Evolutionary conservation across 352 stramenopile species (phyloP).

Genomic region (Phytopythium boreale): DNA sequence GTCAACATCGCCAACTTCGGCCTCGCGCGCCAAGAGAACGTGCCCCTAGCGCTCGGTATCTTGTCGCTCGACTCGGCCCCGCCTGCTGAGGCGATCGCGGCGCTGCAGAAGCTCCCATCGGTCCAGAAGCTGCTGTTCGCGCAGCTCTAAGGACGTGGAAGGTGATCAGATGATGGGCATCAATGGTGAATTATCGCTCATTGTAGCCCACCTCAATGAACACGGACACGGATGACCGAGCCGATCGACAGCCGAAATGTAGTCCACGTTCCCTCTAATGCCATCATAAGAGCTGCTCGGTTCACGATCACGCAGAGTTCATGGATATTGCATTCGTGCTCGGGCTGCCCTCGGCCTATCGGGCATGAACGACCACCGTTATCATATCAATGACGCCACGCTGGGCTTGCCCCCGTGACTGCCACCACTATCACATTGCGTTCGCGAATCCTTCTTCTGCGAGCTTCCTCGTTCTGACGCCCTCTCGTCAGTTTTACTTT

Average conservation of each 20-base stretch:
- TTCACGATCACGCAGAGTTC: neutral
- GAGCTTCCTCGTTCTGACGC: too few species aligned
- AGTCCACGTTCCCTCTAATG: too few species aligned
- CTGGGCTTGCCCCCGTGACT: neutral
- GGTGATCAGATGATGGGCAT: too few species aligned
- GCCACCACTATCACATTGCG: neutral
- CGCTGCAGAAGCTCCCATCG: slow-evolving; percentile 55
- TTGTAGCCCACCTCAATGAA: too few species aligned
- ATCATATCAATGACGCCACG: slow-evolving; percentile 1
- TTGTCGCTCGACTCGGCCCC: slow-evolving; percentile 63
- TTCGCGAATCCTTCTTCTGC: neutral
- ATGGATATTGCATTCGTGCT: neutral
- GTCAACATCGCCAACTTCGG: slow-evolving; percentile 88
- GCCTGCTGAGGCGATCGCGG: slow-evolving; percentile 49
- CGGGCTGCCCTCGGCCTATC: neutral
- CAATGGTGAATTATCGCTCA: too few species aligned
- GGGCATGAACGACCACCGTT: too few species aligned
- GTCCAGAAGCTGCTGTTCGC: slow-evolving; percentile 72
- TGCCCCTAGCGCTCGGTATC: slow-evolving; percentile 66
- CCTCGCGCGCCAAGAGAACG: slow-evolving; percentile 60
- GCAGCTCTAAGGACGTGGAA: slow-evolving; percentile 34
- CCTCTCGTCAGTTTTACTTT: neutral
- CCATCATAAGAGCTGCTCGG: too few species aligned
- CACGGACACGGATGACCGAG: too few species aligned
- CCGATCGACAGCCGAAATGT: too few species aligned